These are phyloP conservation scores for Cordyceps cateniannulata DNA, from an alignment of 2,329 filamentous ascomycete genomes.

Conservation along the genomic window DNA sequence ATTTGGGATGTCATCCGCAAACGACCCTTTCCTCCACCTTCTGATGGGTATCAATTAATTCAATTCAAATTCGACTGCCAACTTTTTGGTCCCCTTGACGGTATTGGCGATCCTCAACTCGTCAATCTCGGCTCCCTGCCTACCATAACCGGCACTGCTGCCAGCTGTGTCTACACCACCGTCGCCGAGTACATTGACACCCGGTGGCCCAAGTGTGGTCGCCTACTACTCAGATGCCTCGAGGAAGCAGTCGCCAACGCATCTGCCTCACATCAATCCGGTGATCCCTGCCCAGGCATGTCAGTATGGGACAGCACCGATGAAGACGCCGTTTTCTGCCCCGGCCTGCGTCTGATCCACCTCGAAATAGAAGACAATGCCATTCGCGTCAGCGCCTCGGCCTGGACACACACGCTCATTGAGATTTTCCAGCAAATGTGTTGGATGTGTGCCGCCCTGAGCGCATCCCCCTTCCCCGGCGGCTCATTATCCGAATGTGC, in stretches of 20 bases:
- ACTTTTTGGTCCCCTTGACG: constrained; percentile 24
- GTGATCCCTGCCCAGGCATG: constrained; percentile 25
- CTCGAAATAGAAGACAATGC: constrained; percentile 28
- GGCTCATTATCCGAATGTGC: constrained; percentile 23
- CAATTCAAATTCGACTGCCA: constrained; percentile 32
- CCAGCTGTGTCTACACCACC: constrained; percentile 26
- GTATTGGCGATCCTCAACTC: constrained; percentile 23
- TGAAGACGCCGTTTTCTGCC: constrained; percentile 20
- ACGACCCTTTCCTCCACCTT: constrained; percentile 24
- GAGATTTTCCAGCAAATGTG: constrained; percentile 32
- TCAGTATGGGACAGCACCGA: constrained; percentile 30
- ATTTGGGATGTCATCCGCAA: constrained; percentile 30
- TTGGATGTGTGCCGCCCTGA: constrained; percentile 30
- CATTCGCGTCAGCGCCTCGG: constrained; percentile 27
- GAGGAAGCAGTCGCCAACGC: constrained; percentile 27
- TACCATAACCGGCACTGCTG: constrained; percentile 28
- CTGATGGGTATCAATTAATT: constrained; percentile 28
- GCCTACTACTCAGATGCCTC: constrained; percentile 24
- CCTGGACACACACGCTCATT: constrained; percentile 29
- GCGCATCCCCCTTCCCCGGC: constrained; percentile 27
- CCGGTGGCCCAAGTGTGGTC: constrained; percentile 28
- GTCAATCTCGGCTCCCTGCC: constrained; percentile 25
- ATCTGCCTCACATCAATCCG: constrained; percentile 19
- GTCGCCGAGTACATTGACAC: constrained; percentile 26
- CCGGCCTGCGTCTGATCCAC: constrained; percentile 27